Evolutionary conservation across 1,284 basidiomycete genomes (phyloP).

Genomic region (Sphaerobolus stellatus): DNA sequence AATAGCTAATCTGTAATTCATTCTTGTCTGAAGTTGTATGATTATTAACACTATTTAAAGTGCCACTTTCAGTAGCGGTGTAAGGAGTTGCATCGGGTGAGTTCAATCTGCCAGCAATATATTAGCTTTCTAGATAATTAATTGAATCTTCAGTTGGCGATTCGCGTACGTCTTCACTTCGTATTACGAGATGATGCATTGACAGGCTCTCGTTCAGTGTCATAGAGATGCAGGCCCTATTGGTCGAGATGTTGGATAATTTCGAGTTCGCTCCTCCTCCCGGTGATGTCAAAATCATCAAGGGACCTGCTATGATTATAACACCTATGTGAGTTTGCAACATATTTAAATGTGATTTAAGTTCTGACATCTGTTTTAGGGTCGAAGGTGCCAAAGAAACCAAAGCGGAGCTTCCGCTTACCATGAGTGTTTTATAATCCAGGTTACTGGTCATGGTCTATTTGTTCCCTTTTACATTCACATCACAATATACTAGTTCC

Average conservation of each 20-base stretch:
- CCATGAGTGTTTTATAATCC: not conserved
- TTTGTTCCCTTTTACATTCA: too few species aligned
- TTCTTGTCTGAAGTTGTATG: conserved; percentile 6
- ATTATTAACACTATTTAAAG: conserved; percentile 20
- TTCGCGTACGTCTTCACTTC: conserved; percentile 37
- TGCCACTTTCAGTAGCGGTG: conserved; percentile 44
- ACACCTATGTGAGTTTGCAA: conserved; percentile 16
- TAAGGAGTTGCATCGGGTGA: conserved; percentile 33
- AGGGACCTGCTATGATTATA: conserved; percentile 21
- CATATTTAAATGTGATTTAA: not conserved
- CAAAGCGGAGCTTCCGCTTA: not conserved
- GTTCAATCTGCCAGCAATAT: not conserved
- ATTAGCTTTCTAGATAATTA: not conserved
- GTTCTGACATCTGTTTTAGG: not conserved
- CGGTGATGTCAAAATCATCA: conserved; percentile 18
- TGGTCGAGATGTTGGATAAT: conserved; percentile 45
- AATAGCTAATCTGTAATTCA: conserved; percentile 15
- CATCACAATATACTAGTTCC: too few species aligned
- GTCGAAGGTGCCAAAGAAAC: not conserved
- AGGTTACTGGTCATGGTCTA: too few species aligned
- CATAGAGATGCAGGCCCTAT: conserved; percentile 50
- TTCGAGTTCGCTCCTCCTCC: conserved; percentile 43
- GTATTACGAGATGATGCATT: conserved; percentile 1
- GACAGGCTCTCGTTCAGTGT: conserved; percentile 25
- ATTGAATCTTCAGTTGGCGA: conserved; percentile 41